These are phyloP conservation scores for Xylaria intraflava DNA, from an alignment of 495 filamentous ascomycete species.

Conservation along the genomic window DNA sequence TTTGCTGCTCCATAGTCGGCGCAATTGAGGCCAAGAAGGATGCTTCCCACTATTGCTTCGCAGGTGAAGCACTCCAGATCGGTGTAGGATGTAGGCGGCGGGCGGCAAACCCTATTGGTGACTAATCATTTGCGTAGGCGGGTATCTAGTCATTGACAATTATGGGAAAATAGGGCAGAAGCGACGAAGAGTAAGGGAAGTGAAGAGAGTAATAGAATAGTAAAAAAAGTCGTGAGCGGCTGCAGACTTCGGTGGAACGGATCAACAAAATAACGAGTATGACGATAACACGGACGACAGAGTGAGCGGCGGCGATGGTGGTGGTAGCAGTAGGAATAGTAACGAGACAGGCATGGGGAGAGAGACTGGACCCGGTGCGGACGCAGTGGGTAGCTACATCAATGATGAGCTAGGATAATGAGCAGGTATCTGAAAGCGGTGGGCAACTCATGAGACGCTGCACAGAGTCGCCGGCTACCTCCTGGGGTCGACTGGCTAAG, in stretches of 20 bases:
- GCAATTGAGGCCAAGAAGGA: constrained; percentile 4
- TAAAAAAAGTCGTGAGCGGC: not conserved
- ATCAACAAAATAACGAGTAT: not conserved
- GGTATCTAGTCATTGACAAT: not conserved
- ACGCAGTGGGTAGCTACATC: too few species aligned
- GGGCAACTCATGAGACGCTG: not conserved
- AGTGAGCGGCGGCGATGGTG: not conserved
- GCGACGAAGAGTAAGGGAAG: not conserved
- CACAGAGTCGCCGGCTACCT: not conserved
- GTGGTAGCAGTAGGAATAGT: not conserved
- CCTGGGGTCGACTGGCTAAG: not conserved
- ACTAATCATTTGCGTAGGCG: constrained; percentile 19
- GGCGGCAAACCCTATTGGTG: constrained; percentile 1
- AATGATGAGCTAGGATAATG: too few species aligned
- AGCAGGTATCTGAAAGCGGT: too few species aligned
- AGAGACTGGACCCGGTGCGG: too few species aligned
- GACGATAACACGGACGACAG: not conserved
- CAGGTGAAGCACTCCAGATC: constrained; percentile 12
- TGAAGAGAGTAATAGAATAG: not conserved
- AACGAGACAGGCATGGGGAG: too few species aligned
- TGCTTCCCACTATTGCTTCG: constrained; percentile 4
- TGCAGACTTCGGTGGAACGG: not conserved
- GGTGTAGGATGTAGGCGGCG: constrained; percentile 7
- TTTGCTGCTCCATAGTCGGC: constrained; percentile 19
- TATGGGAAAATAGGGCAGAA: not conserved